Evolutionary conservation across 2,329 filamentous ascomycete genomes (phyloP).

Genomic region (Sporothrix euskadiensis): DNA sequence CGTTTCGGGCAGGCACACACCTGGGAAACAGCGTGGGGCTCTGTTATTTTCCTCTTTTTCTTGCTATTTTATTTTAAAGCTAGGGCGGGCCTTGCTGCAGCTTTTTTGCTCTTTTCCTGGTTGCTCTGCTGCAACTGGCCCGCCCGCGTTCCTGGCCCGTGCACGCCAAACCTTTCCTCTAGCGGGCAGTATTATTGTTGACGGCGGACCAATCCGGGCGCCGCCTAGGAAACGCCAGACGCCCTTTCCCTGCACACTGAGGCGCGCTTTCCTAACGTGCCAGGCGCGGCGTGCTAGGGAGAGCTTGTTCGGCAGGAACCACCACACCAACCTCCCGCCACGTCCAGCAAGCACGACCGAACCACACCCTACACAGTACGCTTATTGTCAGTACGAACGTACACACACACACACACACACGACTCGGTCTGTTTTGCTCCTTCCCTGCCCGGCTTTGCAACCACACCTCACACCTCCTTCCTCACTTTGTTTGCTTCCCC

Average conservation of each 20-base stretch:
- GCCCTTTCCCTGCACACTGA: slow-evolving; percentile 24
- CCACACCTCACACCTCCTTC: slow-evolving; percentile 7
- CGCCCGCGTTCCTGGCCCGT: slow-evolving; percentile 33
- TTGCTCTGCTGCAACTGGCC: slow-evolving; percentile 32
- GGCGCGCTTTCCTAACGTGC: slow-evolving; percentile 5
- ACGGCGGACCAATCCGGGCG: slow-evolving; percentile 33
- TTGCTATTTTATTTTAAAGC: slow-evolving; percentile 24
- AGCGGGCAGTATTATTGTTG: slow-evolving; percentile 35
- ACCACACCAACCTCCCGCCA: slow-evolving; percentile 11
- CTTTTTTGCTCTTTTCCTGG: slow-evolving; percentile 23
- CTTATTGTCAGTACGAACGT: background rate
- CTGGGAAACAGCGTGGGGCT: slow-evolving; percentile 4
- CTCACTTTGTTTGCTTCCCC: slow-evolving; percentile 14
- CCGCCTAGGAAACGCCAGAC: slow-evolving; percentile 31
- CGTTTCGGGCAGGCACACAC: slow-evolving; percentile 25
- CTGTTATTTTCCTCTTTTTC: slow-evolving; percentile 26
- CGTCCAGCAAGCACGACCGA: slow-evolving; percentile 16
- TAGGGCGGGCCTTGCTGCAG: background rate
- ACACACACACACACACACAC: slow-evolving; percentile 5
- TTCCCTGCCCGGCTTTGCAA: slow-evolving; percentile 19
- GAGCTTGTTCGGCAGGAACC: slow-evolving; percentile 24
- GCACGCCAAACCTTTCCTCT: slow-evolving; percentile 32
- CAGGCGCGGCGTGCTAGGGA: slow-evolving; percentile 15
- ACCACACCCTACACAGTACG: background rate
- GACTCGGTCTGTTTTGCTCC: slow-evolving; percentile 24